Percentiles rank a stretch among this genome's conserved stretches.
Conservation (phyloP, 2,329 filamentous ascomycete genomes). For the Cladophialophora exuberans region DNA sequence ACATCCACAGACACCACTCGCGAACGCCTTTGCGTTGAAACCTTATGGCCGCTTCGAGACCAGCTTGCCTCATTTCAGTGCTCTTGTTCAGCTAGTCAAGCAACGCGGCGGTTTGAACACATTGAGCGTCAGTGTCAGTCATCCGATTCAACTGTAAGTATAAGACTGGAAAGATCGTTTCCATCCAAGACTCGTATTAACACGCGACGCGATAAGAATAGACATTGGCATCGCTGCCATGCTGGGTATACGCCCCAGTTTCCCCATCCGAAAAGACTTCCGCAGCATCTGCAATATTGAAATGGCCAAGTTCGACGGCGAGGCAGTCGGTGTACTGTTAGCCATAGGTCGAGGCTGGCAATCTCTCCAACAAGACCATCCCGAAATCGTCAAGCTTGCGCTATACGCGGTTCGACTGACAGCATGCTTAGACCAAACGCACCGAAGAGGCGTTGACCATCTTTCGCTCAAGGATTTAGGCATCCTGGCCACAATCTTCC, state of each 20-base stretch:
- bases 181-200: not conserved
- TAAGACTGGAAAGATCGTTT: too few species aligned
- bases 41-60: conserved; percentile 3
- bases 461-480: not conserved
- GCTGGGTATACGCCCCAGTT: not conserved
- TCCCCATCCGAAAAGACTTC: conserved; percentile 2
- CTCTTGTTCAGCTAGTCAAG: not conserved
- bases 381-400: not conserved
- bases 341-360: not conserved
- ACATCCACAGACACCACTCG: not conserved
- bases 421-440: not conserved
- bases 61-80: not conserved
- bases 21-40: not conserved
- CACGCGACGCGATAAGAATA: not conserved
- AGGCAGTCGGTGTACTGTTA: not conserved
- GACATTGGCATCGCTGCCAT: not conserved
- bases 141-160: conserved; percentile 2
- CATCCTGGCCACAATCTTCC: conserved; percentile 1
- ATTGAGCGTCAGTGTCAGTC: not conserved
- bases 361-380: not conserved
- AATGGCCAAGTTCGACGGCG: not conserved
- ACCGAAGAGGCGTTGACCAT: not conserved
- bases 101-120: not conserved
- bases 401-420: not conserved
- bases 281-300: not conserved